These are phyloP conservation scores for Aspergillus candidus DNA, from an alignment of 2,329 filamentous ascomycete genomes.

Conservation along the genomic window DNA sequence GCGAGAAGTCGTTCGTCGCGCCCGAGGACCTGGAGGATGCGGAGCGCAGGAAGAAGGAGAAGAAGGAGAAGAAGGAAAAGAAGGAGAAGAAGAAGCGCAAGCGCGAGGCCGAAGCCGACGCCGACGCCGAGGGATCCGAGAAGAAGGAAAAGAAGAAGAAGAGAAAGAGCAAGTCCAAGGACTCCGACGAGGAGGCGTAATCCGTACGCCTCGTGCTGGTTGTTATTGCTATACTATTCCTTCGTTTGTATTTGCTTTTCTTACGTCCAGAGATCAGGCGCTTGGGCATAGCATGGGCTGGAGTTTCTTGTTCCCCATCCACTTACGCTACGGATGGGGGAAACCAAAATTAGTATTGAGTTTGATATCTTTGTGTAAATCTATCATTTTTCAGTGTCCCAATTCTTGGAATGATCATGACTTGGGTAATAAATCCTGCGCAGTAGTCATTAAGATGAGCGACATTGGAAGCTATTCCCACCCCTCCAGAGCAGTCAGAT, in stretches of 20 bases:
- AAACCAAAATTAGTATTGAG: not conserved
- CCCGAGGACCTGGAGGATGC: slow-evolving; percentile 65
- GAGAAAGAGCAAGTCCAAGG: slow-evolving; percentile 36
- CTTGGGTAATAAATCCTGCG: too few relatives aligned
- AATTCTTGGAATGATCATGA: too few relatives aligned
- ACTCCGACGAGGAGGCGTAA: slow-evolving; percentile 23
- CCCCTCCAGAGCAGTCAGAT: too few relatives aligned
- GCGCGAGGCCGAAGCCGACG: slow-evolving; percentile 30
- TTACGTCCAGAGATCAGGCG: slow-evolving; percentile 19
- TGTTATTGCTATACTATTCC: slow-evolving; percentile 15
- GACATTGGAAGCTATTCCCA: too few relatives aligned
- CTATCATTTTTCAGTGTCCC: not conserved
- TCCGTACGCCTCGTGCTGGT: slow-evolving; percentile 11
- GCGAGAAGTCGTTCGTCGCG: slow-evolving; percentile 78
- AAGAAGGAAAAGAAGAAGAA: slow-evolving; percentile 59
- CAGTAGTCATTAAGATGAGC: too few relatives aligned
- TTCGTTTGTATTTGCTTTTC: slow-evolving; percentile 1
- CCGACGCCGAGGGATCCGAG: slow-evolving; percentile 32
- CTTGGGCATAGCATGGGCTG: slow-evolving; percentile 35
- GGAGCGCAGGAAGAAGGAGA: slow-evolving; percentile 43
- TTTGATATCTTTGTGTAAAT: not conserved
- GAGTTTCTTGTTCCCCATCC: slow-evolving; percentile 22
- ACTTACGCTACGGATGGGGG: not conserved
- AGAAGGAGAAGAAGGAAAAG: slow-evolving; percentile 41
- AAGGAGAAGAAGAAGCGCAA: slow-evolving; percentile 42